Percentiles rank a stretch among this genome's conserved stretches.
Conservation (phyloP, 768 basidiomycete genomes). For the Leccinellum albellum region DNA sequence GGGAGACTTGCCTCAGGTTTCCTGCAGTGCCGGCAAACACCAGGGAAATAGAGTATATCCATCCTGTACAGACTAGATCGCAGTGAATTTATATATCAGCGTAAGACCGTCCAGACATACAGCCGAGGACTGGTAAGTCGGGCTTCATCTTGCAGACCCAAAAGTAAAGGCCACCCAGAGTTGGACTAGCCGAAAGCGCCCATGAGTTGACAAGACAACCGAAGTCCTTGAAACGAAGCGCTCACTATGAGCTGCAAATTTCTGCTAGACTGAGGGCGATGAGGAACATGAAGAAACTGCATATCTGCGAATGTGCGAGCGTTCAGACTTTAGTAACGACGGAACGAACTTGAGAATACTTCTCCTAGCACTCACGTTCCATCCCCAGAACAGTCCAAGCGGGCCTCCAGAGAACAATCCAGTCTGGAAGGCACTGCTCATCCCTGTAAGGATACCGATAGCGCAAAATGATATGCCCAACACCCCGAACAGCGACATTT, state of each 20-base stretch:
- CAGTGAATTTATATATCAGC: not conserved
- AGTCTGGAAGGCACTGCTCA: conserved; percentile 58
- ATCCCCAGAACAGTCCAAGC: conserved; percentile 58
- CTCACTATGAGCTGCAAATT: conserved; percentile 57
- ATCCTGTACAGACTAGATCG: conserved; percentile 43
- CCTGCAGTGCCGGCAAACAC: conserved; percentile 57
- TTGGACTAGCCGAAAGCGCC: conserved; percentile 36
- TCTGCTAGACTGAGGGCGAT: conserved; percentile 55
- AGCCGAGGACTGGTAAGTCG: conserved; percentile 48
- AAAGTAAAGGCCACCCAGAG: conserved; percentile 59
- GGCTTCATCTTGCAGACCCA: conserved; percentile 64
- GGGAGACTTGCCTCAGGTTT: conserved; percentile 42
- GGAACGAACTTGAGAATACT: not conserved
- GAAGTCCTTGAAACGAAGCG: not conserved
- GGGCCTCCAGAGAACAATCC: conserved; percentile 57
- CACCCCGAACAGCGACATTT: conserved; percentile 58
- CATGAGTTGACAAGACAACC: not conserved
- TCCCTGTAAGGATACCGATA: conserved; percentile 57
- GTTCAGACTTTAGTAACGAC: not conserved
- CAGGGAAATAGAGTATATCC: conserved; percentile 61
- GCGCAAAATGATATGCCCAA: conserved; percentile 59
- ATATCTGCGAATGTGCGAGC: conserved; percentile 36
- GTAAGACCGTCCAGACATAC: conserved; percentile 28
- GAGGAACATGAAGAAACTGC: conserved; percentile 56
- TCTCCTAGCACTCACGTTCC: conserved; percentile 45